A percentile compares a stretch with the other conserved stretches of the same genome.
Conservation (phyloP, 2,329 filamentous ascomycete species). For the Aspergillus tubingensis region DNA sequence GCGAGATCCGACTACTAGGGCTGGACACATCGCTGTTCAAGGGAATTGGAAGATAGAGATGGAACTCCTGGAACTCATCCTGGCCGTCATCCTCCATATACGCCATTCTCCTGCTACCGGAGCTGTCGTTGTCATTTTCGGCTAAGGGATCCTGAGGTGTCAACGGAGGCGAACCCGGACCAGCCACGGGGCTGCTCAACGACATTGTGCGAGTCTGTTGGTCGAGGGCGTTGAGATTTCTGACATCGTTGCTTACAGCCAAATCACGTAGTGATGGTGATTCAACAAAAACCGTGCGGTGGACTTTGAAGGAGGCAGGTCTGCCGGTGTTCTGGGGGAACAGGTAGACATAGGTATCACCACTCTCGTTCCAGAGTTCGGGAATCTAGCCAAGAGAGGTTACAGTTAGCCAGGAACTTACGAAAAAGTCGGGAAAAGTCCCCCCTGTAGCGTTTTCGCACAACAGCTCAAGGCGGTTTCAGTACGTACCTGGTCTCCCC, state of each 20-base stretch:
- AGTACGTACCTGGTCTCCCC: constrained; percentile 54
- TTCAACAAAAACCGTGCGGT: constrained; percentile 60
- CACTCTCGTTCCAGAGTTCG: constrained; percentile 64
- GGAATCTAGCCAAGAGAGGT: constrained; percentile 42
- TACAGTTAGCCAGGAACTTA: neutral
- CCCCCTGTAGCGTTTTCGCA: neutral
- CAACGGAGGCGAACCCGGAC: constrained; percentile 32
- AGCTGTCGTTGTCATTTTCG: constrained; percentile 44
- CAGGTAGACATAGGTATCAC: constrained; percentile 65
- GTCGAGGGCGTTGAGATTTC: constrained; percentile 45
- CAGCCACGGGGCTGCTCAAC: constrained; percentile 27
- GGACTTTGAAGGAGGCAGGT: constrained; percentile 62
- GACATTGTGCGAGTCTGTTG: constrained; percentile 36
- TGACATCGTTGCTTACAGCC: constrained; percentile 50
- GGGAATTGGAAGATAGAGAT: constrained; percentile 61
- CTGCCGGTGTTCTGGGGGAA: constrained; percentile 59
- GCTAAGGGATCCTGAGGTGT: constrained; percentile 34
- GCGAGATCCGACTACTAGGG: constrained; percentile 35
- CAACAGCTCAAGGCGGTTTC: neutral
- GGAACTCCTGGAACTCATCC: constrained; percentile 49
- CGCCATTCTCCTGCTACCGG: constrained; percentile 51
- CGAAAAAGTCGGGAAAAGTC: too few species aligned
- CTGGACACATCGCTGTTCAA: constrained; percentile 53
- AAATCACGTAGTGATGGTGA: constrained; percentile 58
- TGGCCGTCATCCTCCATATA: constrained; percentile 47